Conservation (phyloP, 2,329 filamentous ascomycete species). For the Colletotrichum sp. region DNA sequence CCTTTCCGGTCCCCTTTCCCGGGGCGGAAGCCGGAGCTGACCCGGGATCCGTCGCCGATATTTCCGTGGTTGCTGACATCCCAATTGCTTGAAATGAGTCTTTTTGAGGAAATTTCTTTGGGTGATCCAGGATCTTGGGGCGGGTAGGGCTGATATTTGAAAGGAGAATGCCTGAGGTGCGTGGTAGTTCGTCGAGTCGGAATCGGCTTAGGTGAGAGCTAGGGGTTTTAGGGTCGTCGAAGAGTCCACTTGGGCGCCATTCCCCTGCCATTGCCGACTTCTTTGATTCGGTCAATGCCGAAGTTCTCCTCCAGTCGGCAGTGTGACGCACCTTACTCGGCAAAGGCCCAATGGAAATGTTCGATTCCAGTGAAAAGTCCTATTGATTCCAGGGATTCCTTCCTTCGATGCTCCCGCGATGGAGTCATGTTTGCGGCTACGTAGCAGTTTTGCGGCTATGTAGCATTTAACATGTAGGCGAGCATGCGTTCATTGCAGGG, state of each 20-base stretch:
- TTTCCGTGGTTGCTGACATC: background rate
- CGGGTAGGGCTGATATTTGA: background rate
- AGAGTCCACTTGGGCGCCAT: background rate
- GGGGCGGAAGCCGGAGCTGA: background rate
- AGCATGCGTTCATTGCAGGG: background rate
- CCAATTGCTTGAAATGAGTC: no score
- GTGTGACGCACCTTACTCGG: background rate
- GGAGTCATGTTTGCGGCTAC: background rate
- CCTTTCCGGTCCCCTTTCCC: background rate
- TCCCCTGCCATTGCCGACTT: background rate
- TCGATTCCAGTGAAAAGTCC: background rate
- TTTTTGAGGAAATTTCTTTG: background rate
- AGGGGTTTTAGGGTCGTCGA: background rate
- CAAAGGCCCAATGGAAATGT: background rate
- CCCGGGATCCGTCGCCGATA: background rate
- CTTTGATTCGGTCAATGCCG: background rate
- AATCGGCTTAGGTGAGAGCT: background rate
- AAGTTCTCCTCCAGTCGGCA: background rate
- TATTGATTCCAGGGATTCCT: background rate
- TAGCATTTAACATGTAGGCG: background rate
- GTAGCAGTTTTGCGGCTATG: background rate
- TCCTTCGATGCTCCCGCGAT: background rate
- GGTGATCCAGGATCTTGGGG: background rate
- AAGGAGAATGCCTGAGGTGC: background rate
- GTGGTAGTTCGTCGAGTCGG: background rate